Evolutionary conservation across 352 stramenopile genomes (phyloP).

Genomic region (Blastocystis sp.): DNA sequence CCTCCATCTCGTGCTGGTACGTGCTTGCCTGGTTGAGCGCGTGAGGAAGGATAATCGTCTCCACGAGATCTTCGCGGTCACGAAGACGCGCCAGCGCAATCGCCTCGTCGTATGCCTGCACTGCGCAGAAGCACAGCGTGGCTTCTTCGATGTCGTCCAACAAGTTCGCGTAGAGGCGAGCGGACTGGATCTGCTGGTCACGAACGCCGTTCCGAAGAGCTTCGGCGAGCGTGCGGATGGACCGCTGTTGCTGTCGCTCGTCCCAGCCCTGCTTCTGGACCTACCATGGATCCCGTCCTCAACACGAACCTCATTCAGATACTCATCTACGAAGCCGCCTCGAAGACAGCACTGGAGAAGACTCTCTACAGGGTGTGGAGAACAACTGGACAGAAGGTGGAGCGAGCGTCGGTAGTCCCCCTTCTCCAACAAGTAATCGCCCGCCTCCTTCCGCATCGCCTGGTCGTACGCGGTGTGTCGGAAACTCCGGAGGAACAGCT

Average conservation of each 20-base stretch:
- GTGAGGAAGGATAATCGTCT: conserved; percentile 4
- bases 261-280: not conserved
- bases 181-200: not conserved
- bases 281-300: not conserved
- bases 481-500: not conserved
- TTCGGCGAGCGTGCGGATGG: not conserved
- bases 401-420: not conserved
- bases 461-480: not conserved
- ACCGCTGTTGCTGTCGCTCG: not conserved
- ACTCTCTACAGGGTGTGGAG: not conserved
- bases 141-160: conserved; percentile 25
- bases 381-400: not conserved
- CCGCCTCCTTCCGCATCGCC: not conserved
- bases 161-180: not conserved
- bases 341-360: not conserved
- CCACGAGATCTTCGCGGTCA: not conserved
- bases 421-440: not conserved
- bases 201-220: not conserved
- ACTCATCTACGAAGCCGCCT: not conserved
- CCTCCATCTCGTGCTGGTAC: not conserved
- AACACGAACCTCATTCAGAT: not conserved
- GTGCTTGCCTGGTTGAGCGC: not conserved
- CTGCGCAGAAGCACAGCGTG: not conserved
- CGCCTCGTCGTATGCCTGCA: not conserved
- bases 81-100: not conserved